A percentile compares a stretch with the other conserved stretches of the same genome.
These are phyloP conservation scores for Tricholoma sp. DNA, from an alignment of 768 basidiomycete species.

Conservation along the genomic window DNA sequence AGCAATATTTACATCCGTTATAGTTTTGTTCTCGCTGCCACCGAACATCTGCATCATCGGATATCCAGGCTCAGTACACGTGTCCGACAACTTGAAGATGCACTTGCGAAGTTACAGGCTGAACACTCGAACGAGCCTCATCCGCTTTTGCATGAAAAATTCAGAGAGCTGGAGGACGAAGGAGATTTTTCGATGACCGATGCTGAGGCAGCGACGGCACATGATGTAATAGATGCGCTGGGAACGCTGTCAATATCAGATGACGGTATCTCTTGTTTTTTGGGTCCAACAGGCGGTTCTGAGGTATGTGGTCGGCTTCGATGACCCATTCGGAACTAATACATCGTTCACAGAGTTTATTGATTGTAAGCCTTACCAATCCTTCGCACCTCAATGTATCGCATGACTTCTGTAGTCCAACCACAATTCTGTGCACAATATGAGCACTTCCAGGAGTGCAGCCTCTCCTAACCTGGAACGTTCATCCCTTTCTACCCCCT, in stretches of 20 bases:
- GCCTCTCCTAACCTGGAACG: too few species aligned
- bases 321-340: too few species aligned
- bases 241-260: slow-evolving; percentile 58
- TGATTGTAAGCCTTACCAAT: slow-evolving; percentile 13
- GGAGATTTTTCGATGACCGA: slow-evolving; percentile 12
- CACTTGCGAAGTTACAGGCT: slow-evolving; percentile 45
- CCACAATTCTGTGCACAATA: too few species aligned
- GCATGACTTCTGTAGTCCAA: too few species aligned
- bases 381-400: too few species aligned
- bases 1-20: not conserved
- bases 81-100: slow-evolving; percentile 51
- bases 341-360: slow-evolving; percentile 13
- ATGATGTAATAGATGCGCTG: slow-evolving; percentile 49
- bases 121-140: slow-evolving; percentile 49
- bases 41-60: slow-evolving; percentile 58
- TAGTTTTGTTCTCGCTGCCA: slow-evolving; percentile 59
- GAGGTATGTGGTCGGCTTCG: slow-evolving; percentile 40
- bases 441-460: too few species aligned
- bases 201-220: slow-evolving; percentile 10
- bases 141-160: slow-evolving; percentile 51
- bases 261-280: slow-evolving; percentile 55
- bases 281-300: slow-evolving; percentile 62
- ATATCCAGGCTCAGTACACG: slow-evolving; percentile 49
- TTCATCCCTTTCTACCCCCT: too few species aligned
- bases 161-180: slow-evolving; percentile 25